Conservation (phyloP, 305 asterid genomes). For the Fraxinus sp. region DNA sequence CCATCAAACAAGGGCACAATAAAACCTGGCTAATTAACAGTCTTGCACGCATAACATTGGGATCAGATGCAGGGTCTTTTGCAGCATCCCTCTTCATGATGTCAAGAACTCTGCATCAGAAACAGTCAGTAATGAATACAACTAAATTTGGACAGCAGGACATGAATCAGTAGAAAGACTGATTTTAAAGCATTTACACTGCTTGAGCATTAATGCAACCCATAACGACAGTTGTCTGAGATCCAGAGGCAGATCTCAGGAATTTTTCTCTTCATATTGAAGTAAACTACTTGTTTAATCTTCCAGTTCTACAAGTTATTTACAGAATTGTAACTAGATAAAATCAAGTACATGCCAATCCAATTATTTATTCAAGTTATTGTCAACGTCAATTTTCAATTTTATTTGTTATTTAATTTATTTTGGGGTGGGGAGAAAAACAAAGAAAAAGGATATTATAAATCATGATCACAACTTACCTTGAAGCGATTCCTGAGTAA, state of each 20-base stretch:
- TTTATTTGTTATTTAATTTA: not conserved
- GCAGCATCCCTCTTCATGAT: slow-evolving; percentile 81
- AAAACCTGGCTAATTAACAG: slow-evolving; percentile 74
- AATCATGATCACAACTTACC: slow-evolving; percentile 45
- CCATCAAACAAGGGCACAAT: not conserved
- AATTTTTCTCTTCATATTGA: not conserved
- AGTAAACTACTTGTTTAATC: not conserved
- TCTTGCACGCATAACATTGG: slow-evolving; percentile 62
- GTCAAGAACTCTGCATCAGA: slow-evolving; percentile 72
- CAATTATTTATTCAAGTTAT: not conserved
- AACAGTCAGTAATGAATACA: slow-evolving; percentile 15
- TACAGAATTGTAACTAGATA: not conserved
- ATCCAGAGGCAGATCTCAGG: not conserved
- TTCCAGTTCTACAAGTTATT: not conserved
- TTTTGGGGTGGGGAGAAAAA: not conserved
- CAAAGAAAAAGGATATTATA: slow-evolving; percentile 11
- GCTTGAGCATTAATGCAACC: not conserved
- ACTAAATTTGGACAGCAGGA: slow-evolving; percentile 5
- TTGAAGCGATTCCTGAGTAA: slow-evolving; percentile 92
- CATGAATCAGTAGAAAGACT: not conserved
- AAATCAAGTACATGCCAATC: slow-evolving; percentile 3
- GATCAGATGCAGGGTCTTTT: slow-evolving; percentile 65
- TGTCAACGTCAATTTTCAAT: not conserved
- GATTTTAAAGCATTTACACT: not conserved
- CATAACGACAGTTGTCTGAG: not conserved